Evolutionary conservation across 1,139 yeast genomes (phyloP).

Genomic region (Geotrichum cucujoidarum): DNA sequence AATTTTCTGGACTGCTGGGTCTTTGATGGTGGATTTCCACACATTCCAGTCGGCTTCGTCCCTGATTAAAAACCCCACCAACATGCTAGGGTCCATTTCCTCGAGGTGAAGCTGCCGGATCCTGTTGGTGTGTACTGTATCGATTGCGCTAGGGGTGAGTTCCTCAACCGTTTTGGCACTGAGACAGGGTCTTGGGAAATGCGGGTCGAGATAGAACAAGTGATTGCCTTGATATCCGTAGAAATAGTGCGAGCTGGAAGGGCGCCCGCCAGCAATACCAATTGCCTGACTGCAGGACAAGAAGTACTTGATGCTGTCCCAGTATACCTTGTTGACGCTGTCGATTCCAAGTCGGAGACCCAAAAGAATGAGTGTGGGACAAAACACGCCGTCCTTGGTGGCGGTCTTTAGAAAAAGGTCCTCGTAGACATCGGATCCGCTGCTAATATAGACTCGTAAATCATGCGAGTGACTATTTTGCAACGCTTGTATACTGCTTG

Average conservation of each 20-base stretch:
- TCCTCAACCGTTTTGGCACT: conserved; percentile 26
- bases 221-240: conserved; percentile 70
- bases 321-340: conserved; percentile 64
- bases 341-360: conserved; percentile 84
- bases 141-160: conserved; percentile 32
- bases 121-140: conserved; percentile 54
- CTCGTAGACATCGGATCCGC: conserved; percentile 75
- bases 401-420: conserved; percentile 43
- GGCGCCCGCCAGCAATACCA: conserved; percentile 96
- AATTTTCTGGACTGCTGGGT: conserved; percentile 35
- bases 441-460: conserved; percentile 53
- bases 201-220: conserved; percentile 86
- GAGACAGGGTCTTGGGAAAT: conserved; percentile 59
- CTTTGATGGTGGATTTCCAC: conserved; percentile 51
- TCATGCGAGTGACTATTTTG: conserved; percentile 15
- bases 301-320: conserved; percentile 58
- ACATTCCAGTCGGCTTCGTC: conserved; percentile 50
- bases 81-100: conserved; percentile 92
- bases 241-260: conserved; percentile 87
- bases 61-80: conserved; percentile 67
- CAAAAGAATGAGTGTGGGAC: conserved; percentile 57
- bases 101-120: conserved; percentile 56
- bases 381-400: conserved; percentile 30
- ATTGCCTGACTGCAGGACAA: conserved; percentile 59
- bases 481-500: conserved; percentile 51